Evolutionary conservation across 306 rosid genomes (phyloP), one percentile per base, ranked within the genome.

Genomic region (Trichosanthes cucumerina): DNA sequence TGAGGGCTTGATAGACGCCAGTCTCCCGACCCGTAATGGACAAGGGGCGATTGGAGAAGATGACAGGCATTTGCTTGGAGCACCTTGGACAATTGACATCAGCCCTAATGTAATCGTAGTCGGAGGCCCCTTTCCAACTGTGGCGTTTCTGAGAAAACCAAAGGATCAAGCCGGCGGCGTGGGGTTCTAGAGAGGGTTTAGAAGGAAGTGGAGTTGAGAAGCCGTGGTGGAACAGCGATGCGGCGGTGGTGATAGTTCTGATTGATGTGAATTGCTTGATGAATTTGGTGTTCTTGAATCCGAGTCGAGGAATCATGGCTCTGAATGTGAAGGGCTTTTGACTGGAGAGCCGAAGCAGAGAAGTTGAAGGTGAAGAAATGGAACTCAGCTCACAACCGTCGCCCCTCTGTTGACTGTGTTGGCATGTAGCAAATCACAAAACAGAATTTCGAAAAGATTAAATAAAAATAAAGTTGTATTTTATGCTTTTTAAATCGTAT

Each of bases 1-100:
- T 90, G 41, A 90, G 82, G 11, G 95, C 91, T 80, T 90, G 95
- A 75, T 79, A 90, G 2, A 90, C 52, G 14, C 93, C 91, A 1
- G 76, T 52, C 75, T 86, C 88, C 14, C 82, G 79, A 4, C 38
- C 85, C 24, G 89, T 81, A 38, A 90, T 88, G 54, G 95, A 88
- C 3, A 90, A 81, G 28, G 91, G 95, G 11, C 95, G 80, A 84
- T 87, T 90, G 16, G 95, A 88, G 85, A 90, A 90, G 9, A 86
- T n/a, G n/a, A 90, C 81, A 19, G 86, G 63, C 91, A 90, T 90
- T 19, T 65, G 77, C 9, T 54, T 59, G 4, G 89, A 80, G 82
- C 95, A 90, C 15, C 92, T 89, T 0, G 95, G 95, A 76, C 95
- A 90, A 28, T 87, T 90, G 11, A 79, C 88, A 11, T 85, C 84